A percentile compares a stretch with the other conserved stretches of the same genome.
These are phyloP conservation scores for Elaeis oleifera DNA, from an alignment of 202 grass and related monocot genomes.

Conservation along the genomic window DNA sequence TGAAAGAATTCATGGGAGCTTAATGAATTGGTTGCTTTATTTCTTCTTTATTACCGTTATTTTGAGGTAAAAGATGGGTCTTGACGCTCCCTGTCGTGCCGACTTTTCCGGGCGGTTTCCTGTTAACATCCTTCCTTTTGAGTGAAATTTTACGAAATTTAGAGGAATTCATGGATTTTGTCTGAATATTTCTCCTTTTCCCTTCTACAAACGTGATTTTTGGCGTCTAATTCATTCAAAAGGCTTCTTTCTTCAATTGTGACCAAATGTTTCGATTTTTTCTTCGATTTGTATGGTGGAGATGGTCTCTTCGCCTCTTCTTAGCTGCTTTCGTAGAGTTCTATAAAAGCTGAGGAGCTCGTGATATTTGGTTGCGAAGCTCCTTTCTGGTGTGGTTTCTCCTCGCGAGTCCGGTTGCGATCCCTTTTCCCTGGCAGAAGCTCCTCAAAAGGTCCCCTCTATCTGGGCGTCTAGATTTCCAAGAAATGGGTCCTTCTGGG, in stretches of 20 bases:
- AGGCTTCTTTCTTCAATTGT: not conserved
- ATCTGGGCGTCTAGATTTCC: conserved; percentile 14
- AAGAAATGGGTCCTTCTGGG: conserved; percentile 52
- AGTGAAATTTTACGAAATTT: not conserved
- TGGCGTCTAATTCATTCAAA: not conserved
- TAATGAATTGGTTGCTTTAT: conserved; percentile 19
- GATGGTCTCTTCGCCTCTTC: conserved; percentile 7
- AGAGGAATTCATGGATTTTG: conserved; percentile 27
- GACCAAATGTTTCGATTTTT: conserved; percentile 2
- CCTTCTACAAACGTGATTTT: not conserved
- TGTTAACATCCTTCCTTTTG: conserved; percentile 1
- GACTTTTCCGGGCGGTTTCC: not conserved
- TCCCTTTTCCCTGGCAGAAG: conserved; percentile 7
- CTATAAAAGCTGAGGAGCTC: conserved; percentile 31
- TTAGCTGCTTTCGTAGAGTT: conserved; percentile 30
- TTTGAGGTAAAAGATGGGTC: conserved; percentile 11
- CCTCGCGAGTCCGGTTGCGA: conserved; percentile 2
- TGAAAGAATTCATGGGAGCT: conserved; percentile 16
- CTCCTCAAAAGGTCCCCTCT: not conserved
- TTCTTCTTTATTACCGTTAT: conserved; percentile 5
- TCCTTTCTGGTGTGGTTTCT: conserved; percentile 15
- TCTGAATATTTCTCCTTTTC: conserved; percentile 15
- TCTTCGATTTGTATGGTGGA: conserved; percentile 6
- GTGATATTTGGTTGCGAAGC: conserved; percentile 55
- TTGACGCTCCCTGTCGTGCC: conserved; percentile 4